A percentile compares a stretch with the other conserved stretches of the same genome.
These are phyloP conservation scores for Aspergillus tamarii DNA, from an alignment of 2,329 filamentous ascomycete genomes.

Conservation along the genomic window DNA sequence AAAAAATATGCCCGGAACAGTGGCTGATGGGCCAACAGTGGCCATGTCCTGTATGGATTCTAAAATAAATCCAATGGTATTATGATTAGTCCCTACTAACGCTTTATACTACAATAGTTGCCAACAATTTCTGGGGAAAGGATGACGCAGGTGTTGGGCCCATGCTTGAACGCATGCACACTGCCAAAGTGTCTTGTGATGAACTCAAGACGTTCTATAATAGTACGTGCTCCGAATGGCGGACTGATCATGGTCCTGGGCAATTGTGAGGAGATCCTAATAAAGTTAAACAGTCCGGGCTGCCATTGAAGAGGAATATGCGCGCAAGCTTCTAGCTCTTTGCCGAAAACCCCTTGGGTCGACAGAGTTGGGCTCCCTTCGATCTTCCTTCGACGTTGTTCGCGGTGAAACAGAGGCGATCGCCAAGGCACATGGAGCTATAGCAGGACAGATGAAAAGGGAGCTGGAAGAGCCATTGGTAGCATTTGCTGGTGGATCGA, in stretches of 20 bases:
- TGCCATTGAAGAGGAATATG: slow-evolving; percentile 94
- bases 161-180: slow-evolving; percentile 90
- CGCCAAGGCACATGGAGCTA: slow-evolving; percentile 88
- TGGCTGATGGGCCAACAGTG: slow-evolving; percentile 66
- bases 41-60: slow-evolving; percentile 65
- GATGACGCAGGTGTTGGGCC: slow-evolving; percentile 94
- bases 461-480: slow-evolving; percentile 92
- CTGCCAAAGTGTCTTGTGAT: slow-evolving; percentile 91
- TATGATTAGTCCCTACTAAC: neutral
- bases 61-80: neutral
- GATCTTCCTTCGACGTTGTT: slow-evolving; percentile 81
- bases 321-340: slow-evolving; percentile 82
- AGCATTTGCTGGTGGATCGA: slow-evolving; percentile 92
- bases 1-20: slow-evolving; percentile 61
- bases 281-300: slow-evolving; percentile 67
- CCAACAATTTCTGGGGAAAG: slow-evolving; percentile 99
- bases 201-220: slow-evolving; percentile 91
- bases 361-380: slow-evolving; percentile 80
- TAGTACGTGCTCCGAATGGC: slow-evolving; percentile 54
- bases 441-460: slow-evolving; percentile 91
- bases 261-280: slow-evolving; percentile 14
- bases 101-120: slow-evolving; percentile 58
- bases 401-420: slow-evolving; percentile 89
- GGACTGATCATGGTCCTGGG: neutral
- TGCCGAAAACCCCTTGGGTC: slow-evolving; percentile 88